phyloP scores from a whole-genome alignment of 164 flowering plant genomes.

The Macadamia integrifolia region DNA sequence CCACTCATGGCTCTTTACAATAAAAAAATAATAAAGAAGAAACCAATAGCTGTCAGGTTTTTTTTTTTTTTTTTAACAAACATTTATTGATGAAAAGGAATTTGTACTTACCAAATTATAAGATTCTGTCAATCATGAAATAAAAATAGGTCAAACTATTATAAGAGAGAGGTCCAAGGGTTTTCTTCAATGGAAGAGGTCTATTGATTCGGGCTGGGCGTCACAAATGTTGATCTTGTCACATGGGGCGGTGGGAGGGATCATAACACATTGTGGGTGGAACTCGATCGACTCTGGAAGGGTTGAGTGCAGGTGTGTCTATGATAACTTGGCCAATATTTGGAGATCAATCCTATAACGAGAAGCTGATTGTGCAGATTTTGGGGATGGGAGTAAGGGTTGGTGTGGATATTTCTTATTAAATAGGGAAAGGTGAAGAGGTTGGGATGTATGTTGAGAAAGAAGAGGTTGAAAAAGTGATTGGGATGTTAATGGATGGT shows the following conservation, averaged over 20 bases:
- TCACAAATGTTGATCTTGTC: slow-evolving; percentile 37
- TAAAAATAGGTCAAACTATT: too few relatives aligned
- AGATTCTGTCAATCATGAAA: too few relatives aligned
- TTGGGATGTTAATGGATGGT: slow-evolving; percentile 31
- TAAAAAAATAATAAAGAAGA: too few relatives aligned
- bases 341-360: slow-evolving; percentile 34
- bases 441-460: slow-evolving; percentile 23
- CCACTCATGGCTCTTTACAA: too few relatives aligned
- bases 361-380: slow-evolving; percentile 31
- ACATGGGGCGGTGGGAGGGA: slow-evolving; percentile 33
- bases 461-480: slow-evolving; percentile 27
- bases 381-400: slow-evolving; percentile 28
- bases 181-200: slow-evolving; percentile 13
- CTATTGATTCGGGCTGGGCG: slow-evolving; percentile 36
- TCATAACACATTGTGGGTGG: slow-evolving; percentile 56
- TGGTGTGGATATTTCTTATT: slow-evolving; percentile 24
- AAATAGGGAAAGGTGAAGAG: slow-evolving; percentile 19
- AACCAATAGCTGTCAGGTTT: too few relatives aligned
- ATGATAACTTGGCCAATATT: slow-evolving; percentile 36
- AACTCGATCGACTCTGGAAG: slow-evolving; percentile 29
- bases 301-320: slow-evolving; percentile 24
- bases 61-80: too few relatives aligned
- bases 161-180: too few relatives aligned
- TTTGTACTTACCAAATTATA: too few relatives aligned
- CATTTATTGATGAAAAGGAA: too few relatives aligned